These are phyloP conservation scores for Heliocybe sulcata DNA, from an alignment of 1,284 basidiomycete genomes.

Conservation along the genomic window DNA sequence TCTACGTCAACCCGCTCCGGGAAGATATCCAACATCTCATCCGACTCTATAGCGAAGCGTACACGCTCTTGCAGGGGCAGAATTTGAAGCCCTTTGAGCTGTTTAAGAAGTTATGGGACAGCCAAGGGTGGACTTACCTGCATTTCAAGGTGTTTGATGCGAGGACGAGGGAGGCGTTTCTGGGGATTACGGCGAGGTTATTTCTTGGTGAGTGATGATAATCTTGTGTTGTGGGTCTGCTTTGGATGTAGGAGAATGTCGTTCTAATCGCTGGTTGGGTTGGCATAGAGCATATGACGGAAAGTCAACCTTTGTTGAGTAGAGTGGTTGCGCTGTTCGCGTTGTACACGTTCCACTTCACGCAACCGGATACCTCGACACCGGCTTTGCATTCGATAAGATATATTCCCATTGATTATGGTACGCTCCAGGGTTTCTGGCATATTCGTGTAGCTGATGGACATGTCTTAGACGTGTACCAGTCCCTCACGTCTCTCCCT, in stretches of 20 bases:
- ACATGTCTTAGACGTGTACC: constrained; percentile 42
- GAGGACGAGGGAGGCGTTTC: constrained; percentile 51
- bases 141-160: constrained; percentile 66
- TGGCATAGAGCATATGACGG: constrained; percentile 47
- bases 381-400: constrained; percentile 39
- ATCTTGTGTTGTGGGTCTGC: background rate
- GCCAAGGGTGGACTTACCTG: constrained; percentile 63
- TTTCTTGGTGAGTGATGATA: constrained; percentile 46
- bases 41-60: too few relatives aligned
- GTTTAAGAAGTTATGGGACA: constrained; percentile 64
- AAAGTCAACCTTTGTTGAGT: constrained; percentile 38
- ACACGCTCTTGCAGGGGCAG: constrained; percentile 38
- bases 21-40: constrained; percentile 52
- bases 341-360: constrained; percentile 58
- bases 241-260: too few relatives aligned
- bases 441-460: constrained; percentile 2
- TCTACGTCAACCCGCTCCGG: constrained; percentile 60
- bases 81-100: constrained; percentile 50
- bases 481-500: constrained; percentile 38
- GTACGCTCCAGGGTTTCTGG: constrained; percentile 25
- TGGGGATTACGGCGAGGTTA: constrained; percentile 49
- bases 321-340: constrained; percentile 56
- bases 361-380: constrained; percentile 49
- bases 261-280: constrained; percentile 1
- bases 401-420: constrained; percentile 50